Evolutionary conservation across 176 grass and related monocot genomes (phyloP), one percentile per base, ranked within the genome.

Genomic region (Otatea glauca): DNA sequence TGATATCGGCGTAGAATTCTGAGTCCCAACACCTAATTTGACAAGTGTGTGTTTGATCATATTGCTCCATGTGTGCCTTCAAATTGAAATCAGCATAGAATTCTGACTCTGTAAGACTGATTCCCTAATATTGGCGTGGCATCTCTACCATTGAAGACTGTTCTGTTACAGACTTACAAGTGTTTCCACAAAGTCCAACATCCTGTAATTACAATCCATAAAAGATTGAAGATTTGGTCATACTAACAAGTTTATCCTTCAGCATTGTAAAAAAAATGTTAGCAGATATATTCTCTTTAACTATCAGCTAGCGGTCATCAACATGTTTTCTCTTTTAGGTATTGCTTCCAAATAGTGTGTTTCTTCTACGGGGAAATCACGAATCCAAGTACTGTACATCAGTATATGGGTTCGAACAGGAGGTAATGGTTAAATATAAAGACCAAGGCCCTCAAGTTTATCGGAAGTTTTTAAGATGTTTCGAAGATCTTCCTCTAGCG

Each of bases 311-410:
- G 37, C 6, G 4, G 5, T 21, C 21, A 72, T 60, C 58, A 74
- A 41, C 67, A 3, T 18, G 0, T 83, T 24, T 64, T 70, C 60
- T 47, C 23, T 74, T 72, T 80, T 75, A 98, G 96, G 85, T 96
- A 15, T 81, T 94, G 7, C 78, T 94, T 54, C 96, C 91, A 23
- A 83, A 94, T 68, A 85, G 74, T 53, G 93, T 99, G 7, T 96
- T 92, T 25, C 96, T 99, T 72, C 83, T 99, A 8, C 88, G 96
- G 4, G 96, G 96, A 47, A 99, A 99, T 80, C 96, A 99, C 14
- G 96, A 99, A 88, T 94, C 96, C 43, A 99, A 99, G 81, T 99
- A 99, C 32, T 99, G 96, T 56, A 99, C 93, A 7, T 99, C 96
- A 67, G 90, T 94, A 59, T 99, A 99, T 89, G 96, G 96, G 39